phyloP scores from a whole-genome alignment of 176 grass and related monocot genomes.

The Oryza longistaminata region DNA sequence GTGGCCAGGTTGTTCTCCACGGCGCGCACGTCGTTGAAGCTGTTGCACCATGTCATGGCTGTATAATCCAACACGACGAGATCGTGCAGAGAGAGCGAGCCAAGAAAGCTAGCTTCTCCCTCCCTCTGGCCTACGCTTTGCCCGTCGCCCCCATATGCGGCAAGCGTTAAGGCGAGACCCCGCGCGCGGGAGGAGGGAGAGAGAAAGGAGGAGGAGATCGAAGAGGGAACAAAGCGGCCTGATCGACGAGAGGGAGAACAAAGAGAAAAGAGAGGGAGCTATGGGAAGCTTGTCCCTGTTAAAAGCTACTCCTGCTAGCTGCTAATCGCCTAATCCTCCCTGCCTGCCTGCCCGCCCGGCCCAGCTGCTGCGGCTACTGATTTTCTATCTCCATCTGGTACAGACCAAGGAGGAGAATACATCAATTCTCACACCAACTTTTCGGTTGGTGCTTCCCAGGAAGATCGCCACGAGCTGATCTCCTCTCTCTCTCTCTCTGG shows the following conservation, averaged over 20 bases:
- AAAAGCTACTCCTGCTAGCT: slow-evolving; percentile 41
- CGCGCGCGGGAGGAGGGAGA: slow-evolving; percentile 43
- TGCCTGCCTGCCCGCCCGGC: background rate
- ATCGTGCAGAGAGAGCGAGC: background rate
- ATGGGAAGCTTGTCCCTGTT: slow-evolving; percentile 79
- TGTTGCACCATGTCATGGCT: slow-evolving; percentile 90
- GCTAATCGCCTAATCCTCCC: background rate
- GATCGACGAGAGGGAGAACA: slow-evolving; percentile 52
- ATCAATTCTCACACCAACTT: slow-evolving; percentile 72
- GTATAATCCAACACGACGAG: background rate
- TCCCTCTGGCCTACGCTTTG: slow-evolving; percentile 24
- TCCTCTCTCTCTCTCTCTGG: background rate
- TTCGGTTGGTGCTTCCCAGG: slow-evolving; percentile 41
- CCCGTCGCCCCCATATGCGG: slow-evolving; percentile 42
- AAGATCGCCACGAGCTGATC: slow-evolving; percentile 23
- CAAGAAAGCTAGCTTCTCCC: background rate
- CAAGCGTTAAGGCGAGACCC: slow-evolving; percentile 33
- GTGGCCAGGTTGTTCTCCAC: slow-evolving; percentile 67
- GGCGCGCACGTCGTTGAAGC: slow-evolving; percentile 69
- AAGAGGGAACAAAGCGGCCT: slow-evolving; percentile 60
- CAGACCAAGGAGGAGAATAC: slow-evolving; percentile 50
- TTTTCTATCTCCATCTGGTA: slow-evolving; percentile 46
- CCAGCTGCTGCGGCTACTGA: background rate
- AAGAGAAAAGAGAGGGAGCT: slow-evolving; percentile 56
- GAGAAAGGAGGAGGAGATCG: slow-evolving; percentile 30